Conservation (phyloP, 2,329 filamentous ascomycete species). For the Pseudonectria foliicola region DNA sequence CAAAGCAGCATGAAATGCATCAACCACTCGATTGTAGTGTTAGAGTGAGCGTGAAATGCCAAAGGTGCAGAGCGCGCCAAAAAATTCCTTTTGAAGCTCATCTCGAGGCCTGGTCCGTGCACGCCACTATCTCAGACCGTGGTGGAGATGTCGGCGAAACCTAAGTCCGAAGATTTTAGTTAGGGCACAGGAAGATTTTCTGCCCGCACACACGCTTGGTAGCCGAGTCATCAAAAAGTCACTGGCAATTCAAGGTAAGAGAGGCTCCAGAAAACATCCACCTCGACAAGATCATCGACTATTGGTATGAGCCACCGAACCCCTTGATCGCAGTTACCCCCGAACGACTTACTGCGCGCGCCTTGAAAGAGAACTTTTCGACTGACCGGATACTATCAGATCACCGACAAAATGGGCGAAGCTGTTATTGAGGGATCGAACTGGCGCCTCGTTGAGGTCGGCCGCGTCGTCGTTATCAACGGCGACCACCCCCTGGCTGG, state of each 20-base stretch:
- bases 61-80: too few species aligned
- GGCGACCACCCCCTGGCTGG: slow-evolving; percentile 68
- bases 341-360: slow-evolving; percentile 18
- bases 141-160: slow-evolving; percentile 18
- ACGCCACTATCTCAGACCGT: neutral
- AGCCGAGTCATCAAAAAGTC: slow-evolving; percentile 36
- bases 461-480: slow-evolving; percentile 91
- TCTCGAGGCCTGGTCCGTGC: slow-evolving; percentile 14
- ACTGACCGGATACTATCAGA: slow-evolving; percentile 36
- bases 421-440: slow-evolving; percentile 73
- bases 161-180: slow-evolving; percentile 27
- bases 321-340: slow-evolving; percentile 19
- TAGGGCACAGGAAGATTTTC: slow-evolving; percentile 37
- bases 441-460: slow-evolving; percentile 97
- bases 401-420: slow-evolving; percentile 70
- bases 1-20: too few species aligned
- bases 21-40: too few species aligned
- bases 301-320: slow-evolving; percentile 30
- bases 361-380: slow-evolving; percentile 17
- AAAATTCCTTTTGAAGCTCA: slow-evolving; percentile 21
- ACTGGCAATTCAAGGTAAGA: slow-evolving; percentile 30
- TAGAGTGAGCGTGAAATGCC: too few species aligned
- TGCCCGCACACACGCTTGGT: slow-evolving; percentile 30
- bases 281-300: slow-evolving; percentile 32
- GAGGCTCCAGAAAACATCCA: slow-evolving; percentile 31